Evolutionary conservation across 208 protist species (phyloP).

Genomic region (Zelonia costaricensis): DNA sequence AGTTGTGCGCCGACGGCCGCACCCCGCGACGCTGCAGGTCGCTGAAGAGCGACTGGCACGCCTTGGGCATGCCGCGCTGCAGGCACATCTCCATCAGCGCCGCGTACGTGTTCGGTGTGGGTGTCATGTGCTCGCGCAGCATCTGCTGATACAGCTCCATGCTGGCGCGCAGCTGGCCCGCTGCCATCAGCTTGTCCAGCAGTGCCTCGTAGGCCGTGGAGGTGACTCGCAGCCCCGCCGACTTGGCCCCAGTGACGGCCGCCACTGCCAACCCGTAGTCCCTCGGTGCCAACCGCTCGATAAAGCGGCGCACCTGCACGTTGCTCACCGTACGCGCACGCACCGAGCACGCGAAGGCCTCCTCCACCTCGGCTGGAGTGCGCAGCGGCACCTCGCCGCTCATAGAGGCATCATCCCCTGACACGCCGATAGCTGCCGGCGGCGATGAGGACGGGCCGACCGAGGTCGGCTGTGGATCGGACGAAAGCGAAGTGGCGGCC

Average conservation of each 20-base stretch:
- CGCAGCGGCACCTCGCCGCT: conserved; percentile 15
- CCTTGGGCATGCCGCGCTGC: conserved; percentile 57
- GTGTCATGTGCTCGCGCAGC: conserved; percentile 52
- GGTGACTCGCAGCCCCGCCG: conserved; percentile 60
- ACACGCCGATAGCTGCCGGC: conserved; percentile 13
- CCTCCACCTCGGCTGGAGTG: conserved; percentile 55
- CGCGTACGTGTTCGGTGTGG: conserved; percentile 72
- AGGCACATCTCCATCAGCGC: conserved; percentile 82
- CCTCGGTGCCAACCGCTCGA: conserved; percentile 50
- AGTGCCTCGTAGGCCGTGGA: conserved; percentile 68
- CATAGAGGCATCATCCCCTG: neutral
- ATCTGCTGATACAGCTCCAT: conserved; percentile 82
- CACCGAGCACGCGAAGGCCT: conserved; percentile 66
- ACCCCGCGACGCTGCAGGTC: conserved; percentile 69
- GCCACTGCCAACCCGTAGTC: conserved; percentile 60
- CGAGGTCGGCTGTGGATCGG: too few relatives aligned
- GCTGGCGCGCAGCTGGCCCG: conserved; percentile 70
- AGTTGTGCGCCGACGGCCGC: conserved; percentile 52
- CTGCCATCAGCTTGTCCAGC: conserved; percentile 55
- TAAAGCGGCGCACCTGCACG: conserved; percentile 65
- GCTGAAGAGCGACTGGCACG: conserved; percentile 68
- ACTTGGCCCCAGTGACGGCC: conserved; percentile 62
- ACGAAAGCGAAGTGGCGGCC: neutral
- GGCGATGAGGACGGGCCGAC: too few relatives aligned
- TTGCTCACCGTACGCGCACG: conserved; percentile 81